These are phyloP conservation scores for Aaosphaeria arxii DNA, from an alignment of 2,329 filamentous ascomycete genomes.

Conservation along the genomic window DNA sequence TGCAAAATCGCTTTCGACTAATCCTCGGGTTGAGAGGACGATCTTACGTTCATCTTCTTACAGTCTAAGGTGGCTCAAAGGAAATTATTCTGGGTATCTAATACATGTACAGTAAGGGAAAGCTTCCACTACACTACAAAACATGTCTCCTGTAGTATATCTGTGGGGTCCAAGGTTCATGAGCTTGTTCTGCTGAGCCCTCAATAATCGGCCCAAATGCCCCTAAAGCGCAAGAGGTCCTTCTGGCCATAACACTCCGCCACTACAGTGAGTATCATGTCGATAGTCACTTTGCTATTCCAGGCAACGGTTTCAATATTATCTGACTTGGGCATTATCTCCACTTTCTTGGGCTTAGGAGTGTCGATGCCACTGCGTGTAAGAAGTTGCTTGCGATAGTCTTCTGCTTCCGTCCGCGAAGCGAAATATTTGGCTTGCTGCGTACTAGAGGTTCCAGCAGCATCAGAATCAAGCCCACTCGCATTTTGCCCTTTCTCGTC, in stretches of 20 bases:
- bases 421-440: not conserved
- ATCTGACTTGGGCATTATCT: slow-evolving; percentile 18
- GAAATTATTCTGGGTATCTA: too few species aligned
- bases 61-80: too few species aligned
- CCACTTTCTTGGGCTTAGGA: slow-evolving; percentile 15
- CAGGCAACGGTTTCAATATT: slow-evolving; percentile 30
- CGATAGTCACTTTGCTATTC: slow-evolving; percentile 65
- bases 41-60: too few species aligned
- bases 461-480: not conserved
- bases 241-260: slow-evolving; percentile 88
- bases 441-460: not conserved
- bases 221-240: slow-evolving; percentile 75
- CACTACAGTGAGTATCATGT: slow-evolving; percentile 86
- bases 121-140: too few species aligned
- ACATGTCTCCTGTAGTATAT: too few species aligned
- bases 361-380: not conserved
- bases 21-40: too few species aligned
- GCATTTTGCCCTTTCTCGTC: not conserved
- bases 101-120: too few species aligned
- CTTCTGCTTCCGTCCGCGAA: slow-evolving; percentile 6
- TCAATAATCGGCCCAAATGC: slow-evolving; percentile 40
- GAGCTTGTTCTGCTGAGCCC: not conserved
- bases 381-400: not conserved
- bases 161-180: too few species aligned
- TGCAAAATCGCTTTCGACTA: too few species aligned